Evolutionary conservation across 2,329 filamentous ascomycete species (phyloP), one percentile per base, ranked within the genome.

Genomic region (Scolecobasidium constrictum): DNA sequence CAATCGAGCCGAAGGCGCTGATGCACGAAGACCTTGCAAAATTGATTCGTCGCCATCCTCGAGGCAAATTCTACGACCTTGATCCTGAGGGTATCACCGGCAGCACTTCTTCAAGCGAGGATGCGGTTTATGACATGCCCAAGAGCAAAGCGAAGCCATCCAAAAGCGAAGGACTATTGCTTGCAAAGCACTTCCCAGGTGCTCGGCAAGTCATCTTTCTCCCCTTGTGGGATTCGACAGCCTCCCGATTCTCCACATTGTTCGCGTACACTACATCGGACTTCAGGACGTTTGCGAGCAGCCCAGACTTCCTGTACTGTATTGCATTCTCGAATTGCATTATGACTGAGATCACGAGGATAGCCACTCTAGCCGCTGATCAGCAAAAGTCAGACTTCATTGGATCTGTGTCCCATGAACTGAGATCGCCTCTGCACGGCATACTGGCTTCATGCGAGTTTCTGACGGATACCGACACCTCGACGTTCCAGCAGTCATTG

Each of bases 301-400:
- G 65, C 5, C 58, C 61, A 4, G 57, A 67, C n/a, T 59, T 68
- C 31, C 59, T 60, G 4, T 56, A 56, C 45, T 59, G 60, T 31
- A 52, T 59, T 21, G 61, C 62, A 4, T 67, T 69, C 47, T 63
- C 61, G 35, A 61, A 64, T 47, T 64, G 60, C 15, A 55, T 66
- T 22, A 62, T 63, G 52, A 60, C 58, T 4, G 61, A 68, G 46
- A 50, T 67, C 5, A 55, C 60, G 28, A 50, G 63, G 5, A 50
- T 67, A 7, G 58, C 62, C 21, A 61, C 61, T 1, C 52, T 62
- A 11, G 56, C 55, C 6, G 57, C 61, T 4, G 67, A 72, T 28
- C 62, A 63, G 40, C 63, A 67, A 7, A 75, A 75, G 46, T 64
- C 64, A 1, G 69, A 72, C 11, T 71, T 75, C 35, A 64, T 75